phyloP scores from a whole-genome alignment of 73 alveolate genomes.

The Paramecium octaurelia region DNA sequence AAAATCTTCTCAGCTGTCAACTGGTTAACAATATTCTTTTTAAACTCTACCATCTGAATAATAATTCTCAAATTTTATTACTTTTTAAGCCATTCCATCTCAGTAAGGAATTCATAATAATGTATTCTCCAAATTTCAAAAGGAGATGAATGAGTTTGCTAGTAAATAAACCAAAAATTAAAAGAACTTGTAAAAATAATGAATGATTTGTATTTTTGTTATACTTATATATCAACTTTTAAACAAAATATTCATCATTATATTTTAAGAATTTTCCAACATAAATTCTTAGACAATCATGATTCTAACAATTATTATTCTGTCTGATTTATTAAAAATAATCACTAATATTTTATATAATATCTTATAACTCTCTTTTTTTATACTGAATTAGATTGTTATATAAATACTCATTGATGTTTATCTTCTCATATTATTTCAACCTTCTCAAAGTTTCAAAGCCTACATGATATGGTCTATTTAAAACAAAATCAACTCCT shows the following conservation, averaged over 20 bases:
- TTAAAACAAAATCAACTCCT: background rate
- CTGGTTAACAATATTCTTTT: background rate
- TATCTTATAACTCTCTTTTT: background rate
- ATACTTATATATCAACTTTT: background rate
- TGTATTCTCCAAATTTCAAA: slow-evolving; percentile 2
- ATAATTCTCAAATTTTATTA: slow-evolving; percentile 28
- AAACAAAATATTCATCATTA: background rate
- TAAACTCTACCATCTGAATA: slow-evolving; percentile 33
- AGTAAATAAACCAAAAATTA: background rate
- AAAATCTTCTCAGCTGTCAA: background rate
- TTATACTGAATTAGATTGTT: background rate
- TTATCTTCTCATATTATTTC: background rate
- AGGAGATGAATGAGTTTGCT: slow-evolving; percentile 38
- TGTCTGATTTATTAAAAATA: background rate
- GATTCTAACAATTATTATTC: background rate
- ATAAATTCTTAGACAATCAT: background rate
- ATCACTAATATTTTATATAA: background rate
- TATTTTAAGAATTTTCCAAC: background rate
- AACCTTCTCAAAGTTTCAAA: background rate
- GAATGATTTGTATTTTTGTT: background rate
- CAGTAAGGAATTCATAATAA: background rate
- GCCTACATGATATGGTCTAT: background rate
- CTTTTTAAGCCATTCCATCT: slow-evolving; percentile 43
- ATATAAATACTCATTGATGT: background rate
- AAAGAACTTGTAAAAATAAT: background rate